phyloP scores from a whole-genome alignment of 148 eudicot genomes.

The Cornus suecica region DNA sequence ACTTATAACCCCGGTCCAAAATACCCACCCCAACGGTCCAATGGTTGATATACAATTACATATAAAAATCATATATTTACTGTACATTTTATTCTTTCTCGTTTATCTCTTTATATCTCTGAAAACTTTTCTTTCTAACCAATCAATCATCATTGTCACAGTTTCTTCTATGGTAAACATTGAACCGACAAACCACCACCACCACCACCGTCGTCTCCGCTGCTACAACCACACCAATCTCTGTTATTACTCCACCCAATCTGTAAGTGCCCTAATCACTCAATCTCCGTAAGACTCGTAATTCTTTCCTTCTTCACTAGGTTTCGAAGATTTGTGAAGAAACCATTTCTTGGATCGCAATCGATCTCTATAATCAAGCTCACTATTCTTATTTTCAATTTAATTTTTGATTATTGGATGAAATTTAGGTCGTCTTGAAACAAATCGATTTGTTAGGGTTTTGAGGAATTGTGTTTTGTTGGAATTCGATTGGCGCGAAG shows the following conservation, averaged over 20 bases:
- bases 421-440: slow-evolving; percentile 19
- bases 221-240: background rate
- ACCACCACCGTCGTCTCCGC: slow-evolving; percentile 3
- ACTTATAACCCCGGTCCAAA: background rate
- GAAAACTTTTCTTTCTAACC: slow-evolving; percentile 1
- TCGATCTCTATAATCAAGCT: background rate
- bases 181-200: slow-evolving; percentile 9
- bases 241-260: slow-evolving; percentile 1
- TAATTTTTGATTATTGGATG: slow-evolving; percentile 1
- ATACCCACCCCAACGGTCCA: background rate
- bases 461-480: slow-evolving; percentile 19
- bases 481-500: background rate
- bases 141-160: slow-evolving; percentile 8
- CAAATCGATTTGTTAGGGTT: slow-evolving; percentile 32
- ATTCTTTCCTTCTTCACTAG: slow-evolving; percentile 10
- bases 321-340: slow-evolving; percentile 2
- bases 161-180: slow-evolving; percentile 1
- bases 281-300: background rate
- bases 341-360: background rate
- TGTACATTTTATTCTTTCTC: slow-evolving; percentile 6
- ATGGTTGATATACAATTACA: too few relatives aligned
- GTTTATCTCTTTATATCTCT: background rate
- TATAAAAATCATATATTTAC: background rate
- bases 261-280: slow-evolving; percentile 7
- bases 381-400: background rate